Evolutionary conservation across 768 basidiomycete species (phyloP), one percentile per base, ranked within the genome.

Genomic region (Multifurca ochricompacta): DNA sequence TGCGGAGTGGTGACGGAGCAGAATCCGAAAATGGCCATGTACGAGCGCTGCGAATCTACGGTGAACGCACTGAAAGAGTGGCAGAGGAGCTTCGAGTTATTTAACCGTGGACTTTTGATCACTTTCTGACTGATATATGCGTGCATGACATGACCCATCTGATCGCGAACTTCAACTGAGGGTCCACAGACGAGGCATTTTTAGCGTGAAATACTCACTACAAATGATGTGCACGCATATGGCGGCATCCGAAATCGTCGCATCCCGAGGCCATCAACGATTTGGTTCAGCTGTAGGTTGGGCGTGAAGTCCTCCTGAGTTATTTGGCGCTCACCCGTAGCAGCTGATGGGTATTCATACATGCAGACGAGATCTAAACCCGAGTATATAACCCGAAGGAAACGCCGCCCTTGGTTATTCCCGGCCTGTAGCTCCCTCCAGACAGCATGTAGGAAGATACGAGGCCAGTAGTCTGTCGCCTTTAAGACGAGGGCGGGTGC

Each of bases 151-250:
- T 53, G 43, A 6, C 52, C 52, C 16, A 45, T 39, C 52, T 53
- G 52, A 10, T 18, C 36, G 10, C 5, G 11, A 44, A 34, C 14
- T 27, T 14, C 14, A n/a, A 6, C 3, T n/a, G 14, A 3, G 23
- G 23, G 6, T 31, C 2, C 19, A 19, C 27, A 45, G 4, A 30
- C 2, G 5, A n/a, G n/a, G n/a, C n/a, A n/a, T n/a, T 3, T 3
- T n/a, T 16, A 25, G 13, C 11, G 13, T 10, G 6, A 11, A 25
- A 6, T 31, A 53, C 52, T 53, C 32, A 53, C 52, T 10, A 41
- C 52, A 23, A 53, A 53, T 31, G 52, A 53, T 9, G 52, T 45
- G 44, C 52, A 53, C 31, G 52, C 43, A 45, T 53, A 53, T 31
- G 52, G 31, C 23, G 52, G 52, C 25, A 53, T 19, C 8, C 44